Conservation (phyloP, 2,329 filamentous ascomycete genomes). For the Alternaria solani region DNA sequence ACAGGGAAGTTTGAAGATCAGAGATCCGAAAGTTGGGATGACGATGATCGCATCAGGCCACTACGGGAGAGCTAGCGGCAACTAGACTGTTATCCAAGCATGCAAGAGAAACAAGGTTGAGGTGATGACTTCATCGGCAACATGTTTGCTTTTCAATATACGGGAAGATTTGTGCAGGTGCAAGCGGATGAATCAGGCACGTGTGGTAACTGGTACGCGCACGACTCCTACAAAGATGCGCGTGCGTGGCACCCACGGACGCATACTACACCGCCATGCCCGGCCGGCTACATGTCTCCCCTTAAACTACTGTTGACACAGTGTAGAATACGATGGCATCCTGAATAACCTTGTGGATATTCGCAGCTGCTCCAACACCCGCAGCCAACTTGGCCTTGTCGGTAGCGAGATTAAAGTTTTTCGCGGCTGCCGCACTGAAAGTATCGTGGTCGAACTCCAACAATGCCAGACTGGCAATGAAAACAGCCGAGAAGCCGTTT, state of each 20-base stretch:
- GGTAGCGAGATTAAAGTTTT: conserved; percentile 16
- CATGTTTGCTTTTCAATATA: background rate
- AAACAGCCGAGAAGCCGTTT: conserved; percentile 9
- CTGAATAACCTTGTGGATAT: conserved; percentile 29
- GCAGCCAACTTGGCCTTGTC: conserved; percentile 17
- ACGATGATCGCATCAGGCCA: conserved; percentile 1
- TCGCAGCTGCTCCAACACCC: conserved; percentile 20
- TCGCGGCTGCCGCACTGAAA: conserved; percentile 24
- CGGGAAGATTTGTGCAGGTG: background rate
- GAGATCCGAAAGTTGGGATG: conserved; percentile 4
- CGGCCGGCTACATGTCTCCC: background rate
- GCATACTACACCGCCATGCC: background rate
- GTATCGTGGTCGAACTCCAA: conserved; percentile 28
- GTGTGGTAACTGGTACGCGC: background rate
- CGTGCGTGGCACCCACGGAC: background rate
- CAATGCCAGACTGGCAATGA: conserved; percentile 26
- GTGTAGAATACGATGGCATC: conserved; percentile 22
- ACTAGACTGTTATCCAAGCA: background rate
- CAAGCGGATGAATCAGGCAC: background rate
- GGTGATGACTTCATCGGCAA: conserved; percentile 11
- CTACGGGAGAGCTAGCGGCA: conserved; percentile 7
- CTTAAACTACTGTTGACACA: background rate
- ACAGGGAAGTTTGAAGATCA: background rate
- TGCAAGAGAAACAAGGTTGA: background rate
- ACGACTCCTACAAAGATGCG: background rate